These are phyloP conservation scores for Pseudogymnoascus sp. DNA, from an alignment of 2,329 filamentous ascomycete genomes.

Conservation along the genomic window DNA sequence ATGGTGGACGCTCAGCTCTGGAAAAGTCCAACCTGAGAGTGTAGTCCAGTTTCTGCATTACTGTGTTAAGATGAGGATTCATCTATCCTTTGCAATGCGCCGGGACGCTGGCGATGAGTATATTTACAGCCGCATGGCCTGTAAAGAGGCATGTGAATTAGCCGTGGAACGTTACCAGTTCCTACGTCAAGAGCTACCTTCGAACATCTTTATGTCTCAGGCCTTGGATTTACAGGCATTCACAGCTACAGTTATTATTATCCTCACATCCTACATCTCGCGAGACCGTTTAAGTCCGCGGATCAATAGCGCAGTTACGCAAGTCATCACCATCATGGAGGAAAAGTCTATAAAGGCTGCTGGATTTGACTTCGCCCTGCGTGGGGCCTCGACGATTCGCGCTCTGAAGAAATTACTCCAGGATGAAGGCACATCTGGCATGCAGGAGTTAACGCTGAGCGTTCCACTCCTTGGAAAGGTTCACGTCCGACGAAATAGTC, in stretches of 20 bases:
- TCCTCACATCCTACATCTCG: conserved; percentile 14
- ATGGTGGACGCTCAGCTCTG: conserved; percentile 16
- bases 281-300: conserved; percentile 8
- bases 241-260: conserved; percentile 17
- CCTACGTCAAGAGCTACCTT: conserved; percentile 14
- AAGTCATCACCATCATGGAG: conserved; percentile 17
- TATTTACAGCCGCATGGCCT: conserved; percentile 16
- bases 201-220: conserved; percentile 14
- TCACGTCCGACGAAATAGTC: conserved; percentile 16
- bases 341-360: conserved; percentile 12
- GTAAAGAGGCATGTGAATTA: conserved; percentile 16
- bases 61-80: conserved; percentile 15
- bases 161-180: conserved; percentile 15
- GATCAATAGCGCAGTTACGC: conserved; percentile 12
- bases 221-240: conserved; percentile 18
- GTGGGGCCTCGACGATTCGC: conserved; percentile 13
- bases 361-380: conserved; percentile 10
- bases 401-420: conserved; percentile 15
- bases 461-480: conserved; percentile 18
- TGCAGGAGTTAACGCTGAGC: conserved; percentile 16
- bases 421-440: conserved; percentile 10
- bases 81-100: conserved; percentile 16
- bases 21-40: conserved; percentile 12
- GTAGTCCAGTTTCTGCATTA: conserved; percentile 17
- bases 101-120: conserved; percentile 13